phyloP scores from a whole-genome alignment of 1,139 yeast species.

The Lodderomyces elongisporus region DNA sequence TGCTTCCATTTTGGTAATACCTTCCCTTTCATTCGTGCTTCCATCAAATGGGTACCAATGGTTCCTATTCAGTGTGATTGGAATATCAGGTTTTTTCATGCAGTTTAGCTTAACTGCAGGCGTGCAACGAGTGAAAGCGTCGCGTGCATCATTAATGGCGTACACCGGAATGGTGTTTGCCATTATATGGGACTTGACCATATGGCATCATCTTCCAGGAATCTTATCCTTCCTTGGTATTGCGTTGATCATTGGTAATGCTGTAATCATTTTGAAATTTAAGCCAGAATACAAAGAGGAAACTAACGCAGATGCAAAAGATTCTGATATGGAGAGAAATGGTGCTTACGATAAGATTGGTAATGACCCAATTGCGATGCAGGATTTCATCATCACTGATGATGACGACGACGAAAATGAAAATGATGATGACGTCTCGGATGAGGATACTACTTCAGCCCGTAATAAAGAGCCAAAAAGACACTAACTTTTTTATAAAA shows the following conservation, averaged over 20 bases:
- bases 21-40: slow-evolving; percentile 53
- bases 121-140: slow-evolving; percentile 75
- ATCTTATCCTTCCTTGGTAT: slow-evolving; percentile 67
- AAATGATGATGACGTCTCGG: slow-evolving; percentile 5
- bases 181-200: slow-evolving; percentile 63
- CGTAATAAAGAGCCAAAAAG: no score
- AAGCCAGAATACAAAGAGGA: slow-evolving; percentile 31
- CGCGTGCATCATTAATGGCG: slow-evolving; percentile 68
- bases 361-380: slow-evolving; percentile 18
- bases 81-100: slow-evolving; percentile 75
- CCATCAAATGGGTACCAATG: slow-evolving; percentile 64
- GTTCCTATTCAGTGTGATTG: slow-evolving; percentile 56
- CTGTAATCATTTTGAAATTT: slow-evolving; percentile 50
- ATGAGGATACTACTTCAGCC: slow-evolving; percentile 1
- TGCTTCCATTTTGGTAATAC: slow-evolving; percentile 49
- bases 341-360: slow-evolving; percentile 13
- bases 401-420: slow-evolving; percentile 20
- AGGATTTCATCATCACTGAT: slow-evolving; percentile 24
- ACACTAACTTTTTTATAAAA: no score
- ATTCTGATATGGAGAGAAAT: slow-evolving; percentile 14
- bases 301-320: slow-evolving; percentile 2
- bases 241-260: slow-evolving; percentile 59
- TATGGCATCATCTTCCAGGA: slow-evolving; percentile 74
- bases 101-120: slow-evolving; percentile 80
- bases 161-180: slow-evolving; percentile 80